Percentiles rank a stretch among this genome's conserved stretches.
These are phyloP conservation scores for Erysimum pusillum DNA, from an alignment of 441 rosid genomes.

Conservation along the genomic window DNA sequence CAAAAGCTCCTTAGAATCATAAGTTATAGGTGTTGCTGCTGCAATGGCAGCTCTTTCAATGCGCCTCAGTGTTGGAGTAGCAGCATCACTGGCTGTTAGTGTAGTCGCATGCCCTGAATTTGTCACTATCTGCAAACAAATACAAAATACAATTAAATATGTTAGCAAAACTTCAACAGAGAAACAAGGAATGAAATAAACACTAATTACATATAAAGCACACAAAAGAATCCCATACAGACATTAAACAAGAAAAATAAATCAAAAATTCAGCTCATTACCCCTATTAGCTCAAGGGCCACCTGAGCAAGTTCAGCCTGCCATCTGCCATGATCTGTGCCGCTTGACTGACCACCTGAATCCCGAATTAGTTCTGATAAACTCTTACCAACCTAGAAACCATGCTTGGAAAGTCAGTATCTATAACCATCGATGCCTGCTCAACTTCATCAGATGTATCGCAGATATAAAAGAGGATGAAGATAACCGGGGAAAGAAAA, in stretches of 20 bases:
- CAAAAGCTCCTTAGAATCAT: constrained; percentile 97
- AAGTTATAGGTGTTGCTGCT: constrained; percentile 96
- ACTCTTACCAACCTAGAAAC: constrained; percentile 90
- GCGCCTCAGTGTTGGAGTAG: constrained; percentile 94
- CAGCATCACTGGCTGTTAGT: constrained; percentile 98
- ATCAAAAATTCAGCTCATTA: constrained; percentile 52
- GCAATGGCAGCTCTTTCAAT: constrained; percentile 99
- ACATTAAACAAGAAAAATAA: constrained; percentile 11
- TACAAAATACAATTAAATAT: constrained; percentile 32
- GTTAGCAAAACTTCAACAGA: constrained; percentile 17
- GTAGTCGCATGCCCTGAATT: constrained; percentile 96
- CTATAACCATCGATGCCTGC: constrained; percentile 16
- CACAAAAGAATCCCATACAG: constrained; percentile 15
- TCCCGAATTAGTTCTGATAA: constrained; percentile 96
- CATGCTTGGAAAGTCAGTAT: constrained; percentile 34
- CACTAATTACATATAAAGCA: constrained; percentile 23
- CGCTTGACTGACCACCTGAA: constrained; percentile 84
- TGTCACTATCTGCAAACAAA: constrained; percentile 82
- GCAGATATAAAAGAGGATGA: constrained; percentile 19
- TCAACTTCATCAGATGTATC: constrained; percentile 34
- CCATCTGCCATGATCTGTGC: constrained; percentile 94
- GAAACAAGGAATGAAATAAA: constrained; percentile 22
- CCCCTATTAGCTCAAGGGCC: constrained; percentile 97
- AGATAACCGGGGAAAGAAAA: constrained; percentile 10
- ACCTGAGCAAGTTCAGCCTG: constrained; percentile 96